Evolutionary conservation across 2,329 filamentous ascomycete species (phyloP).

Genomic region (Talaromyces atroroseus): DNA sequence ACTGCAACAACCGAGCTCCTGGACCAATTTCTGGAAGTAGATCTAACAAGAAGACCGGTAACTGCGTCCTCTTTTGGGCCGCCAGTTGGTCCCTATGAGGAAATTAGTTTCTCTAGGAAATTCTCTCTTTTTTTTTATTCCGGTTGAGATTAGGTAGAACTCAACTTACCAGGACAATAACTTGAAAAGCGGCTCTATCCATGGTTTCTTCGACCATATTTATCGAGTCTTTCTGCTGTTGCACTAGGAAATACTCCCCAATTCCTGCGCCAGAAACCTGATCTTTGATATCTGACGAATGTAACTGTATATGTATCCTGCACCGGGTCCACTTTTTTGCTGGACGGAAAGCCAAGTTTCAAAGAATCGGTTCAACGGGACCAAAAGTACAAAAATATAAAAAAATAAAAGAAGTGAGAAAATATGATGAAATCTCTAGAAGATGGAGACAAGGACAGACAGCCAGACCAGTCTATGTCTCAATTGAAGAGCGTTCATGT

Average conservation of each 20-base stretch:
- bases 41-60: constrained; percentile 83
- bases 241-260: background rate
- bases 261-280: background rate
- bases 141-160: constrained; percentile 12
- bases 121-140: constrained; percentile 4
- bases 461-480: background rate
- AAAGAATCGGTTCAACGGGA: background rate
- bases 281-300: background rate
- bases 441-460: background rate
- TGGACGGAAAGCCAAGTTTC: background rate
- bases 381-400: background rate
- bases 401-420: too few species aligned
- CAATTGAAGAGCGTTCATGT: background rate
- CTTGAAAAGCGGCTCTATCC: constrained; percentile 55
- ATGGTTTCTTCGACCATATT: background rate
- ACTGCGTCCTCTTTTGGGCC: constrained; percentile 86
- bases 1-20: constrained; percentile 83
- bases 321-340: background rate
- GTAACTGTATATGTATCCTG: background rate
- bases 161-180: constrained; percentile 65
- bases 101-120: background rate
- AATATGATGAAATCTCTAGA: too few species aligned
- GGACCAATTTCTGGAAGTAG: constrained; percentile 70
- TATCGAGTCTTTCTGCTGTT: background rate
- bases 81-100: constrained; percentile 68